These are phyloP conservation scores for Scleromitrula shiraiana DNA, from an alignment of 2,329 filamentous ascomycete species.

Conservation along the genomic window DNA sequence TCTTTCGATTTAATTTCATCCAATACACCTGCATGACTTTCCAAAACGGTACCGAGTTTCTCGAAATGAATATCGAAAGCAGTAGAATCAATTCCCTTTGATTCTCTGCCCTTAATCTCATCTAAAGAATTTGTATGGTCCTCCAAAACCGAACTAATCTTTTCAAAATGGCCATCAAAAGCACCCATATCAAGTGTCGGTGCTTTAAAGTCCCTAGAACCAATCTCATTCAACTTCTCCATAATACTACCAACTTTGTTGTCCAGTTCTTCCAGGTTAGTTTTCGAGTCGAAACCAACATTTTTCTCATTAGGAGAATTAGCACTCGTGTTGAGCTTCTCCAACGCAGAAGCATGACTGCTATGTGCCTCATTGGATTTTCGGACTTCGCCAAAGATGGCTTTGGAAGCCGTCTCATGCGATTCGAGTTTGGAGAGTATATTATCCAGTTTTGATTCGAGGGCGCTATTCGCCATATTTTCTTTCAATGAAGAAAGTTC, in stretches of 20 bases:
- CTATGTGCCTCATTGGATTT: constrained; percentile 13
- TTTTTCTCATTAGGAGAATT: not conserved
- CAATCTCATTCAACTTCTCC: not conserved
- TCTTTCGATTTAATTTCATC: constrained; percentile 5
- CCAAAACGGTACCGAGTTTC: too few species aligned
- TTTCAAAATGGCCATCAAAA: constrained; percentile 16
- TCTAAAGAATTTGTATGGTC: constrained; percentile 1
- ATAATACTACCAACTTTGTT: constrained; percentile 7
- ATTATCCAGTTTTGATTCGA: constrained; percentile 21
- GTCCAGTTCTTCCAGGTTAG: constrained; percentile 3
- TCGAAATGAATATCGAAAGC: not conserved
- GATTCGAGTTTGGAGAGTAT: constrained; percentile 19
- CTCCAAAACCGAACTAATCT: constrained; percentile 3
- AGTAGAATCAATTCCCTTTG: not conserved
- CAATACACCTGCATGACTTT: constrained; percentile 3
- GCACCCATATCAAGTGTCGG: constrained; percentile 8
- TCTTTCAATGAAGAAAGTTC: constrained; percentile 19
- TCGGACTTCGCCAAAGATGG: constrained; percentile 12
- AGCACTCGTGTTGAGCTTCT: constrained; percentile 8
- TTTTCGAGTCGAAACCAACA: not conserved
- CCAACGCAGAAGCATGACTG: constrained; percentile 12
- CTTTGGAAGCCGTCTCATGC: constrained; percentile 12
- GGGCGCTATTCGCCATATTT: constrained; percentile 18
- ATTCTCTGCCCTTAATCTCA: constrained; percentile 13
- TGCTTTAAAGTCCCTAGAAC: not conserved